A percentile compares a stretch with the other conserved stretches of the same genome.
phyloP scores from a whole-genome alignment of 495 filamentous ascomycete genomes.

The Sabuloglossum arenarium region DNA sequence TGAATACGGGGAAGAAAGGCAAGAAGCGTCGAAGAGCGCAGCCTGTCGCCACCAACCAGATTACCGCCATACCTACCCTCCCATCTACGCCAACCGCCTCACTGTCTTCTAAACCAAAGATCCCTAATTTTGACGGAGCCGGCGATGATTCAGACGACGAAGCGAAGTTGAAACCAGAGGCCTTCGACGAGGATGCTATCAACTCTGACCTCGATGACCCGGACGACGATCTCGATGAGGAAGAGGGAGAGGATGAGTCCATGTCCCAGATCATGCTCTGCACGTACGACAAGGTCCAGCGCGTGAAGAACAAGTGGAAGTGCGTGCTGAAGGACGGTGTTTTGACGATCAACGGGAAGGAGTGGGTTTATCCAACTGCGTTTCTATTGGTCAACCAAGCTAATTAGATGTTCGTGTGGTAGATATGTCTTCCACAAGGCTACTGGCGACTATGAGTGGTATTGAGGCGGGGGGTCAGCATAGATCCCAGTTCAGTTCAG shows the following conservation, averaged over 20 bases:
- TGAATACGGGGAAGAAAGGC: constrained; percentile 12
- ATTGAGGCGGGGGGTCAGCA: constrained; percentile 11
- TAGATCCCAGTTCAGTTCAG: too few species aligned
- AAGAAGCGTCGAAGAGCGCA: constrained; percentile 10
- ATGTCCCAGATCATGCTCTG: constrained; percentile 80
- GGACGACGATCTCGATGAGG: constrained; percentile 58
- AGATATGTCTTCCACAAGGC: constrained; percentile 96
- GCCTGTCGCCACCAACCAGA: constrained; percentile 3
- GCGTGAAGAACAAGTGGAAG: constrained; percentile 99
- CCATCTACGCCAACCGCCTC: background rate
- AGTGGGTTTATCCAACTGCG: constrained; percentile 30
- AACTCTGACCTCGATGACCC: constrained; percentile 96
- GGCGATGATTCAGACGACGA: constrained; percentile 22
- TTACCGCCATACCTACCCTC: background rate
- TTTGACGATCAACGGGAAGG: constrained; percentile 70
- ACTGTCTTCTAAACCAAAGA: constrained; percentile 5
- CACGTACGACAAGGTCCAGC: constrained; percentile 97
- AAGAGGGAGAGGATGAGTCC: constrained; percentile 62
- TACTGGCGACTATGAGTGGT: constrained; percentile 96
- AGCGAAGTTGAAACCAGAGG: constrained; percentile 27
- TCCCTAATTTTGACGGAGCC: constrained; percentile 44
- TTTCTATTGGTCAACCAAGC: background rate
- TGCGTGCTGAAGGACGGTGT: constrained; percentile 95
- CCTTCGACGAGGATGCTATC: constrained; percentile 75
- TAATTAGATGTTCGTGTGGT: constrained; percentile 7